Conservation (phyloP, 257 asterid genomes). For the Ilex asprella region DNA sequence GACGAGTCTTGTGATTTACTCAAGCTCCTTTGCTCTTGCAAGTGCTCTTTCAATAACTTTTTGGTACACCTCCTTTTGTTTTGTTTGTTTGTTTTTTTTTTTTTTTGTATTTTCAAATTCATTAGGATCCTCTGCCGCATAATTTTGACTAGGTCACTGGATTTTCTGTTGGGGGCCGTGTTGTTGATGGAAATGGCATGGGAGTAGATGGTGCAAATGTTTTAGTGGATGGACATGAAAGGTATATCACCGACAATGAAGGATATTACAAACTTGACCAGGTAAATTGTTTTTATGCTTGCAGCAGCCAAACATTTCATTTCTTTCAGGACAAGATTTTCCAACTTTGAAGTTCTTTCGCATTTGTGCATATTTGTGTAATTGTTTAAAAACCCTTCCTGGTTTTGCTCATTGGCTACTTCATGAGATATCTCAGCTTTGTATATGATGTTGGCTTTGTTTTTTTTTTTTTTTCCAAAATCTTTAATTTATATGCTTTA, state of each 20-base stretch:
- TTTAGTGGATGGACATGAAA: conserved; percentile 74
- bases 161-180: conserved; percentile 98
- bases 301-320: neutral
- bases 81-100: no score
- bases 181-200: conserved; percentile 69
- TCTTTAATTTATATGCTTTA: no score
- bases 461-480: no score
- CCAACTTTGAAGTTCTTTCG: neutral
- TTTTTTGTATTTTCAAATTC: neutral
- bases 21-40: conserved; percentile 9
- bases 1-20: conserved; percentile 1
- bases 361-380: neutral
- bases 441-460: no score
- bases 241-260: conserved; percentile 71
- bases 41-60: neutral
- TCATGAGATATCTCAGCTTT: no score
- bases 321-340: neutral
- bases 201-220: conserved; percentile 72
- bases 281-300: conserved; percentile 36
- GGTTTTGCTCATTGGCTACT: no score
- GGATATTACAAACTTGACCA: conserved; percentile 97
- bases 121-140: conserved; percentile 4
- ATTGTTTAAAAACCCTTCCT: no score
- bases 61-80: neutral
- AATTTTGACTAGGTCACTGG: conserved; percentile 77